Conservation (phyloP, 441 rosid species). For the Croton setiger region DNA sequence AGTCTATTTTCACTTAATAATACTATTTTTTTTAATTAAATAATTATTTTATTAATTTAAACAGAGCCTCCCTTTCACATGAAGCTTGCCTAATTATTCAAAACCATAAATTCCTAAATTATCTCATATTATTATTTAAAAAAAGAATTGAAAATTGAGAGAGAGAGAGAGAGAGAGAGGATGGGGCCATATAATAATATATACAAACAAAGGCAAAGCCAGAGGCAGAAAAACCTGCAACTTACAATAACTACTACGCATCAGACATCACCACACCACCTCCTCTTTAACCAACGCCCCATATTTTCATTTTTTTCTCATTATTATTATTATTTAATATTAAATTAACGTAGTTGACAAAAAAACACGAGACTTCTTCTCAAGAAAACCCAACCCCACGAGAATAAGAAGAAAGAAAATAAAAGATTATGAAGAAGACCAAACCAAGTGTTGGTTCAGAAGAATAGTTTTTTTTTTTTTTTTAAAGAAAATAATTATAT, state of each 20-base stretch:
- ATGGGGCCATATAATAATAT: slow-evolving; percentile 13
- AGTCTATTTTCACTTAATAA: neutral
- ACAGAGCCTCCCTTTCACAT: neutral
- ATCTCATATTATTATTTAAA: neutral
- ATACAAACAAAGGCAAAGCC: slow-evolving; percentile 28
- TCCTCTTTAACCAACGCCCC: slow-evolving; percentile 3
- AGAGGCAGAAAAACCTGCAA: slow-evolving; percentile 8
- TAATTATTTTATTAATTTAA: neutral
- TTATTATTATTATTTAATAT: neutral
- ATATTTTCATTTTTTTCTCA: neutral
- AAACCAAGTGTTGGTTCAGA: neutral
- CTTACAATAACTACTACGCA: slow-evolving; percentile 5
- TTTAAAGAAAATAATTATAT: no score
- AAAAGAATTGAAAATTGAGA: slow-evolving; percentile 13
- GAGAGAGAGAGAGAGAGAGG: slow-evolving; percentile 11
- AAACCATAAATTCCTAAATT: neutral
- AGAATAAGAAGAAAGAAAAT: slow-evolving; percentile 19
- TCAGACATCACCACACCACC: slow-evolving; percentile 3
- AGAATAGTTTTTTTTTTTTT: no score
- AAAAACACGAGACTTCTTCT: slow-evolving; percentile 39
- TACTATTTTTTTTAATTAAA: no score
- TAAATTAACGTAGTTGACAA: slow-evolving; percentile 14
- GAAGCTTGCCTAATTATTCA: neutral
- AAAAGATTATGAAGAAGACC: neutral
- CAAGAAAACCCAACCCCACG: slow-evolving; percentile 43